Conservation (phyloP, 177 flowering plant genomes). For the Tripterygium wilfordii region DNA sequence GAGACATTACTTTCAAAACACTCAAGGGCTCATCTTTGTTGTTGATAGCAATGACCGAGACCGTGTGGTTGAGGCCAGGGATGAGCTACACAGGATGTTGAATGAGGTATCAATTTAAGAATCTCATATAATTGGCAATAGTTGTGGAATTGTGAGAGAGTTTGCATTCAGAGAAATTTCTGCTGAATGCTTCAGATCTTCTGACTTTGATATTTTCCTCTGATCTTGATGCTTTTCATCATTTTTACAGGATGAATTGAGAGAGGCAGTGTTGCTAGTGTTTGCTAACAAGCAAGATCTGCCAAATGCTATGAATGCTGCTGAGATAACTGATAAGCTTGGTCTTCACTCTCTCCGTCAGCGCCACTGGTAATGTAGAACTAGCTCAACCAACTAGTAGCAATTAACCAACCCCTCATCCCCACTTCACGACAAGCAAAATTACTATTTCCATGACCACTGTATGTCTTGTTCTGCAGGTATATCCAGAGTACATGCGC, state of each 20-base stretch:
- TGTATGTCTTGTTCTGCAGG: conserved; percentile 15
- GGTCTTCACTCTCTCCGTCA: no score
- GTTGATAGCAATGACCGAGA: conserved; percentile 50
- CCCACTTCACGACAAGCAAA: neutral
- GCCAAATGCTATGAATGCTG: no score
- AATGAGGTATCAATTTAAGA: conserved; percentile 29
- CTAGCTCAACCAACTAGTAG: no score
- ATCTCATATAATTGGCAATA: no score
- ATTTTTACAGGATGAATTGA: conserved; percentile 31
- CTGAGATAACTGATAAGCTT: no score
- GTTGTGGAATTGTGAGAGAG: no score
- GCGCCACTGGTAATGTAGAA: conserved; percentile 33
- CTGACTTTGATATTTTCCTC: neutral
- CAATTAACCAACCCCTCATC: neutral
- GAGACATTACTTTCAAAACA: no score
- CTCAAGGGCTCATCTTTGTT: conserved; percentile 44
- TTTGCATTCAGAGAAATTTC: no score
- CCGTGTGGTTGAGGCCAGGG: no score
- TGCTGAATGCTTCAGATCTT: no score
- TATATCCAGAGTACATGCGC: no score
- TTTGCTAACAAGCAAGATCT: conserved; percentile 53
- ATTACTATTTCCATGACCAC: neutral
- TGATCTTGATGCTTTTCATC: neutral
- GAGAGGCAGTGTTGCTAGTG: conserved; percentile 42
- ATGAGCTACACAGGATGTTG: conserved; percentile 46